These are phyloP conservation scores for Leonotis leonurus DNA, from an alignment of 257 asterid genomes.

Conservation along the genomic window DNA sequence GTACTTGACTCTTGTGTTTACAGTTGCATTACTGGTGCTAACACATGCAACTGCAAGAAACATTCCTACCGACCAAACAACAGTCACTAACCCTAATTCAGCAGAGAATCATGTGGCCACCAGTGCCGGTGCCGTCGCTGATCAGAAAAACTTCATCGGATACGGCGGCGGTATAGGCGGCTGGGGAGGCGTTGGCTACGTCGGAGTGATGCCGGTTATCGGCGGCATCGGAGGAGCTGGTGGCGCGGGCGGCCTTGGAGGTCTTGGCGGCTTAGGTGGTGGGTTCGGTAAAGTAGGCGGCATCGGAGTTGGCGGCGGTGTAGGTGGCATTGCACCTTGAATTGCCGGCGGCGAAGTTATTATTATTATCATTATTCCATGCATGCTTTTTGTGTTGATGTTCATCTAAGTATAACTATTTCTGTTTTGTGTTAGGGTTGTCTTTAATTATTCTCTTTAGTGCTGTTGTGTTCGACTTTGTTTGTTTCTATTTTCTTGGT, in stretches of 20 bases:
- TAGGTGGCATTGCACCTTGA: slow-evolving; percentile 28
- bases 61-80: slow-evolving; percentile 17
- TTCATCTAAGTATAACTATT: background rate
- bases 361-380: background rate
- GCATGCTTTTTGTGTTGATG: background rate
- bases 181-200: slow-evolving; percentile 41
- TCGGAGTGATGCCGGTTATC: slow-evolving; percentile 40
- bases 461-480: background rate
- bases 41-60: slow-evolving; percentile 41
- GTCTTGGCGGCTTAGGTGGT: slow-evolving; percentile 25
- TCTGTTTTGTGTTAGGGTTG: background rate
- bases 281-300: slow-evolving; percentile 33
- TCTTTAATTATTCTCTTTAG: background rate
- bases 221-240: slow-evolving; percentile 39
- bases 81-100: slow-evolving; percentile 10
- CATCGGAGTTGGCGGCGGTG: slow-evolving; percentile 34
- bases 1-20: slow-evolving; percentile 18
- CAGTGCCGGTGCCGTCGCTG: slow-evolving; percentile 27
- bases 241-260: slow-evolving; percentile 40
- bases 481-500: slow-evolving; percentile 7
- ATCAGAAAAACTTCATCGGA: slow-evolving; percentile 53
- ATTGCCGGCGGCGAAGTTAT: background rate
- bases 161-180: slow-evolving; percentile 64
- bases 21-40: slow-evolving; percentile 22
- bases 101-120: slow-evolving; percentile 16